Conservation (phyloP, 768 basidiomycete species). For the Rickenella mellea region DNA sequence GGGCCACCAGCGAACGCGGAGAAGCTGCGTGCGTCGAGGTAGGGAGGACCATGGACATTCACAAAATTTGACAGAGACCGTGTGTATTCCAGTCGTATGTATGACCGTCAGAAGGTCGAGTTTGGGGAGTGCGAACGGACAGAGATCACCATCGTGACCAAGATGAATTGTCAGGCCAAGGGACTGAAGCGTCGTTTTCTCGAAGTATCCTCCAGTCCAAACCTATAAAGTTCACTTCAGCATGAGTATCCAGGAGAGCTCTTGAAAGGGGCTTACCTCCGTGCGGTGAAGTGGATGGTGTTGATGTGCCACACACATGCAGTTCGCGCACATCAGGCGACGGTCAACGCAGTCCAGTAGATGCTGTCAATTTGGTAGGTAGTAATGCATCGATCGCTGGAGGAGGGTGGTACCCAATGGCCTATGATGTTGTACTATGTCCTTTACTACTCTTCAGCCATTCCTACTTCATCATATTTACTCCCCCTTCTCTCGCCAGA, state of each 20-base stretch:
- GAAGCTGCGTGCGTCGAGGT: conserved; percentile 7
- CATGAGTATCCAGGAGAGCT: not conserved
- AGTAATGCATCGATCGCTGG: too few species aligned
- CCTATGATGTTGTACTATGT: too few species aligned
- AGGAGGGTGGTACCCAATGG: too few species aligned
- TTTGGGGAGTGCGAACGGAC: conserved; percentile 1
- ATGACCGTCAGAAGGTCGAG: conserved; percentile 8
- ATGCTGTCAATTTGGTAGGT: too few species aligned
- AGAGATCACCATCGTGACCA: conserved; percentile 2
- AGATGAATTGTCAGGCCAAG: conserved; percentile 8
- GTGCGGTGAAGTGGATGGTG: not conserved
- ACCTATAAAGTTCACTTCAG: not conserved
- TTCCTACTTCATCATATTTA: too few species aligned
- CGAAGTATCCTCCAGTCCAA: conserved; percentile 1
- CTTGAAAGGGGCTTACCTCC: not conserved
- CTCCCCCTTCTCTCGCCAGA: too few species aligned
- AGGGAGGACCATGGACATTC: conserved; percentile 4
- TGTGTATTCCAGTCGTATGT: conserved; percentile 11
- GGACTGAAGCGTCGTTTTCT: not conserved
- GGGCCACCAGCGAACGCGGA: conserved; percentile 12
- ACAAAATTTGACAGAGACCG: conserved; percentile 13
- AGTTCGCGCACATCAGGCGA: not conserved
- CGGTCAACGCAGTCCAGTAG: too few species aligned
- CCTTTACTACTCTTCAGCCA: too few species aligned
- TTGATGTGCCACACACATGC: not conserved